phyloP scores from a whole-genome alignment of 2,329 filamentous ascomycete genomes.

The Pseudofabraea citricarpa region DNA sequence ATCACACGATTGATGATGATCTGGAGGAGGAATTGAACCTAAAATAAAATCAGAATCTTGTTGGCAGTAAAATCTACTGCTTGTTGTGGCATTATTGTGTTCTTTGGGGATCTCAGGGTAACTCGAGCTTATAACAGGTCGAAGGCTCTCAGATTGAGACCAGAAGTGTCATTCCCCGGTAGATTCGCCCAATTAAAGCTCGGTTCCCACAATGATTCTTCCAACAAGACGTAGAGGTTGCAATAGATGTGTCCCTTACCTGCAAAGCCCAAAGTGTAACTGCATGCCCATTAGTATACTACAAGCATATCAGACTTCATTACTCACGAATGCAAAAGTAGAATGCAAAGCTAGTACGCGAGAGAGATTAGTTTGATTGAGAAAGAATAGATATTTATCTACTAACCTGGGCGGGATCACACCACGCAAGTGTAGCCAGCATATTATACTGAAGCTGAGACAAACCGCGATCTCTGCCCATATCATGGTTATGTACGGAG shows the following conservation, averaged over 20 bases:
- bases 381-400: no score
- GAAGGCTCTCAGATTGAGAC: no score
- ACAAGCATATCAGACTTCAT: background rate
- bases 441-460: conserved; percentile 32
- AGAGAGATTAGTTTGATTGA: background rate
- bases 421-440: conserved; percentile 34
- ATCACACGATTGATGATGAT: conserved; percentile 51
- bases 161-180: no score
- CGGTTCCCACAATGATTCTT: no score
- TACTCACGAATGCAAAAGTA: conserved; percentile 19
- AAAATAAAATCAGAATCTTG: background rate
- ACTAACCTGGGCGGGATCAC: conserved; percentile 28
- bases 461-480: conserved; percentile 40
- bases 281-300: conserved; percentile 2
- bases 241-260: no score
- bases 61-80: background rate
- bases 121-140: no score
- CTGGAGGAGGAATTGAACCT: conserved; percentile 47
- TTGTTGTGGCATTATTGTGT: background rate
- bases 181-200: no score
- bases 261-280: conserved; percentile 27
- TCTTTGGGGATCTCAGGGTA: no score
- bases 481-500: conserved; percentile 36
- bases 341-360: conserved; percentile 14
- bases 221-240: no score